phyloP scores from a whole-genome alignment of 768 basidiomycete species.

The Leccinum uliginosum region DNA sequence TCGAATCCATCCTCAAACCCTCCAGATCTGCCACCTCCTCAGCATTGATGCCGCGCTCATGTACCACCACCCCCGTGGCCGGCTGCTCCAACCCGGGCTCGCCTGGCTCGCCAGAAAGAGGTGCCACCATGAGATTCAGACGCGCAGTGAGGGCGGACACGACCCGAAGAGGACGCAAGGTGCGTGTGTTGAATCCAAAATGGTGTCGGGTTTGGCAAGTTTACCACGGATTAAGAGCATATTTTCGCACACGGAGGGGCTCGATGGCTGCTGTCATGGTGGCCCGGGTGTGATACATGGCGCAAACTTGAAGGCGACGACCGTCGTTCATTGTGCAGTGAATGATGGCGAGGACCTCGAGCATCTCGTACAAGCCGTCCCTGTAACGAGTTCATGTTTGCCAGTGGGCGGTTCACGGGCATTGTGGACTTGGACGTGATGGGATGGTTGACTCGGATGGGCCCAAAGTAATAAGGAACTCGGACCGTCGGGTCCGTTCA shows the following conservation, averaged over 20 bases:
- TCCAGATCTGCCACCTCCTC: no score
- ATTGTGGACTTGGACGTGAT: constrained; percentile 68
- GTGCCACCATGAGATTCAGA: constrained; percentile 88
- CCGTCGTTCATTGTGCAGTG: constrained; percentile 67
- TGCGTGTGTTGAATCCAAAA: constrained; percentile 80
- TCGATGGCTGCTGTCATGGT: constrained; percentile 70
- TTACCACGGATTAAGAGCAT: constrained; percentile 81
- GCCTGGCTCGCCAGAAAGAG: constrained; percentile 95
- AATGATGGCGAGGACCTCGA: constrained; percentile 75
- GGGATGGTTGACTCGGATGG: no score
- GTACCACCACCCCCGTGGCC: constrained; percentile 92
- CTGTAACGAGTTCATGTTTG: constrained; percentile 75
- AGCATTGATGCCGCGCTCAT: constrained; percentile 89
- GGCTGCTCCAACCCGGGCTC: constrained; percentile 89
- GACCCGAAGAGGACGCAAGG: constrained; percentile 92
- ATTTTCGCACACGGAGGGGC: constrained; percentile 76
- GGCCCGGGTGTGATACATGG: constrained; percentile 83
- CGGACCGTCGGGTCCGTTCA: no score
- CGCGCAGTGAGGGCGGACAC: constrained; percentile 78
- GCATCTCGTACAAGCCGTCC: constrained; percentile 53
- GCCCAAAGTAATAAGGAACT: no score
- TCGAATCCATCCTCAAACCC: constrained; percentile 90
- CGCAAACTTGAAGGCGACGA: constrained; percentile 68
- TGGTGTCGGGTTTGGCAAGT: constrained; percentile 81
- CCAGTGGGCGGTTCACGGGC: constrained; percentile 76